phyloP scores from a whole-genome alignment of 2,329 filamentous ascomycete species.

The Lecanicillium sp. region DNA sequence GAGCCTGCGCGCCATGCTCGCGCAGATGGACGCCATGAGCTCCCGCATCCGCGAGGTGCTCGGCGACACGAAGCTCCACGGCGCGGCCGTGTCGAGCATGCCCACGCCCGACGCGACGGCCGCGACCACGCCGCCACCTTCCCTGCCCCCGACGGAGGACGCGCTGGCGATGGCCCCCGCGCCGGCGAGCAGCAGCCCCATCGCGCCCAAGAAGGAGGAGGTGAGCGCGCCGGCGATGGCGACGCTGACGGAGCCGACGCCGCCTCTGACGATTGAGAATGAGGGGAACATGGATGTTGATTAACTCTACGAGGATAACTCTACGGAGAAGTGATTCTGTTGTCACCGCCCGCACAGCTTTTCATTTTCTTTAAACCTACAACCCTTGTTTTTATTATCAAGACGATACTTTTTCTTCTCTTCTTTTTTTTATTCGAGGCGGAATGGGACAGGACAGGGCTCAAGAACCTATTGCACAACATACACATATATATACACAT shows the following conservation, averaged over 20 bases:
- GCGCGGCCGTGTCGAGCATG: slow-evolving; percentile 7
- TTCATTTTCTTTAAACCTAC: no score
- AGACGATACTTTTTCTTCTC: no score
- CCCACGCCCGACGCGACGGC: slow-evolving; percentile 14
- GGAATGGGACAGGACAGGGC: no score
- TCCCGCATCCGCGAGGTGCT: slow-evolving; percentile 37
- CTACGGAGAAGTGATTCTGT: no score
- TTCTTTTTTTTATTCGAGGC: no score
- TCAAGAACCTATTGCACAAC: no score
- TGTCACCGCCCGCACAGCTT: no score
- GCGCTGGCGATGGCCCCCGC: background rate
- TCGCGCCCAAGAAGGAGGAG: slow-evolving; percentile 26
- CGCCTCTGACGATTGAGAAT: slow-evolving; percentile 34
- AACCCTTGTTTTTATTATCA: background rate
- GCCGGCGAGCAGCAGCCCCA: slow-evolving; percentile 19
- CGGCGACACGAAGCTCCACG: slow-evolving; percentile 23
- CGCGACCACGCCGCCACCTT: slow-evolving; percentile 12
- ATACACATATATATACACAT: no score
- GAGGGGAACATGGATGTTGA: slow-evolving; percentile 34
- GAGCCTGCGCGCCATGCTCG: slow-evolving; percentile 43
- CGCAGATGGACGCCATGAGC: slow-evolving; percentile 40
- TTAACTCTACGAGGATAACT: slow-evolving; percentile 18
- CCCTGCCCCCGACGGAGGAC: background rate
- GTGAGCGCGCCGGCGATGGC: slow-evolving; percentile 17
- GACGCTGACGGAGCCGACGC: slow-evolving; percentile 33